Evolutionary conservation across 2,329 filamentous ascomycete species (phyloP).

Genomic region (Fusarium cyanostomum): DNA sequence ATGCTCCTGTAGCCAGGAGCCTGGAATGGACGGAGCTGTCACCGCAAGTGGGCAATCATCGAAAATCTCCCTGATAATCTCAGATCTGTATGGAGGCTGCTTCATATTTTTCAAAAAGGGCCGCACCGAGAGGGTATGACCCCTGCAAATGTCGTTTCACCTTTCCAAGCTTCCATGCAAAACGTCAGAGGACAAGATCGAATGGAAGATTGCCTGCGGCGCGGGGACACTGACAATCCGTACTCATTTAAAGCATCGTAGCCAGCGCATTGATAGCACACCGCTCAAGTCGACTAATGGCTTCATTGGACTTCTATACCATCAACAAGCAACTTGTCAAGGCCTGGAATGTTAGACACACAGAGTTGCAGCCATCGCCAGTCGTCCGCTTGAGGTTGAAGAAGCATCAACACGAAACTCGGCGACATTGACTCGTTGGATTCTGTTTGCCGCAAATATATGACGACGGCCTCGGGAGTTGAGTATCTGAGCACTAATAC

Average conservation of each 20-base stretch:
- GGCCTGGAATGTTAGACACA: too few relatives aligned
- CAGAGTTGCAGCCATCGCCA: too few relatives aligned
- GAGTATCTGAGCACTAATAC: background rate
- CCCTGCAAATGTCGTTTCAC: slow-evolving; percentile 17
- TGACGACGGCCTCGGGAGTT: background rate
- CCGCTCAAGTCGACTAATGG: too few relatives aligned
- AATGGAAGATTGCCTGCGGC: background rate
- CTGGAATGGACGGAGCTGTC: background rate
- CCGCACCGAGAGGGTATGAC: background rate
- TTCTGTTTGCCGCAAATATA: slow-evolving; percentile 6
- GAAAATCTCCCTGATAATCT: background rate
- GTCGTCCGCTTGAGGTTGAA: too few relatives aligned
- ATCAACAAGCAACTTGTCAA: too few relatives aligned
- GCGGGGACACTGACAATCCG: background rate
- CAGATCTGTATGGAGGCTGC: slow-evolving; percentile 4
- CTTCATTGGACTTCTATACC: too few relatives aligned
- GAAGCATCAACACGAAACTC: too few relatives aligned
- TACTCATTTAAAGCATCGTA: background rate
- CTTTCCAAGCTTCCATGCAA: slow-evolving; percentile 3
- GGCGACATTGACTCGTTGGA: too few relatives aligned
- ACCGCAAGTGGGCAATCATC: background rate
- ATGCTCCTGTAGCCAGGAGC: background rate
- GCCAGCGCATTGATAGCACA: background rate
- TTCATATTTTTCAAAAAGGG: slow-evolving; percentile 12
- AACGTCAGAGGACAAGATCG: background rate